Percentiles rank a stretch among this genome's conserved stretches.
Conservation (phyloP, 805 yeast genomes). For the Candida gorgasii region DNA sequence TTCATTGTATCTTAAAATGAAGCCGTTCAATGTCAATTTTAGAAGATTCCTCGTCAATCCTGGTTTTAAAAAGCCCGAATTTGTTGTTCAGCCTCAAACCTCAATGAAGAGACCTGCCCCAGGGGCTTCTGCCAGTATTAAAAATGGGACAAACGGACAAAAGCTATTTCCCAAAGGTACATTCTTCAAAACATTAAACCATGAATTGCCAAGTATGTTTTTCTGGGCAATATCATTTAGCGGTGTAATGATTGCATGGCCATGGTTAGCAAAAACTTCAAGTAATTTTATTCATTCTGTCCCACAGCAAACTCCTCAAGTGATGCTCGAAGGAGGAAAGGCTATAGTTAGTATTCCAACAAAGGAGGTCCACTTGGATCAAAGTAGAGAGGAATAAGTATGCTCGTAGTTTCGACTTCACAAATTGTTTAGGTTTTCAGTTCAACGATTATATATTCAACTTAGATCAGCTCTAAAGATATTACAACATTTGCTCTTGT, state of each 20-base stretch:
- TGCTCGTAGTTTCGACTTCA: no score
- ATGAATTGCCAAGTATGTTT: conserved; percentile 13
- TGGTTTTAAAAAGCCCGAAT: conserved; percentile 7
- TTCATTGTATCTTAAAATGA: neutral
- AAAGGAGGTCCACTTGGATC: conserved; percentile 14
- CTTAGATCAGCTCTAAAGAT: no score
- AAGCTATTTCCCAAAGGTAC: conserved; percentile 16
- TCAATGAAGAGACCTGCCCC: conserved; percentile 1
- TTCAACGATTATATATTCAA: neutral
- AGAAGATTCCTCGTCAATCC: conserved; percentile 8
- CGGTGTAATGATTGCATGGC: conserved; percentile 15
- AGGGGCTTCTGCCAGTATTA: conserved; percentile 7
- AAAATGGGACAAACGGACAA: conserved; percentile 13
- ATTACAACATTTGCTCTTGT: no score
- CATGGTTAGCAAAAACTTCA: conserved; percentile 9
- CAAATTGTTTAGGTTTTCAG: neutral
- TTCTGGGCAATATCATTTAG: conserved; percentile 9
- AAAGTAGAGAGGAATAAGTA: conserved; percentile 1
- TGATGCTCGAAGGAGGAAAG: conserved; percentile 9
- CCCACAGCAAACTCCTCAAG: conserved; percentile 13
- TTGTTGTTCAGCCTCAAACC: conserved; percentile 3
- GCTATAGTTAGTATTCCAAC: conserved; percentile 15
- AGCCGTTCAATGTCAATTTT: conserved; percentile 3
- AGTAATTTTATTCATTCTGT: conserved; percentile 13
- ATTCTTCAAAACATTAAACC: conserved; percentile 3